Percentiles rank a stretch among this genome's conserved stretches.
Conservation (phyloP, 176 grass and related monocot species). For the Bothriochloa decipiens region DNA sequence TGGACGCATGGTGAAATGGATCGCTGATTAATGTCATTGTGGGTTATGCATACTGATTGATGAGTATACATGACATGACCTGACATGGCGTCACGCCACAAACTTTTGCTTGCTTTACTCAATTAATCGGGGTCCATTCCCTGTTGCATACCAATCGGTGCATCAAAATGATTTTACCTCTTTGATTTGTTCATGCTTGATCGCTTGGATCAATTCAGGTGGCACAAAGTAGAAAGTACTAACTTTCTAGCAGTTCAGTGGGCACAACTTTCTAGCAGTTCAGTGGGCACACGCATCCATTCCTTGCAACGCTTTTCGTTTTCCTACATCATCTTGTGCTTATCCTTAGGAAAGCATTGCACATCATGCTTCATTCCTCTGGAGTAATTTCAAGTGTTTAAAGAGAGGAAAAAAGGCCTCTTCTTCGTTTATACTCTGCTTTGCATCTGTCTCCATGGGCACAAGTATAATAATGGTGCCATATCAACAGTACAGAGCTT, state of each 20-base stretch:
- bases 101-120: not conserved
- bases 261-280: not conserved
- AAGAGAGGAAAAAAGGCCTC: not conserved
- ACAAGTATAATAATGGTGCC: slow-evolving; percentile 72
- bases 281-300: not conserved
- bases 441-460: slow-evolving; percentile 30
- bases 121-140: not conserved
- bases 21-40: not conserved
- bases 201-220: not conserved
- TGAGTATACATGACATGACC: not conserved
- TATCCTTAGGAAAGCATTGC: not conserved
- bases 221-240: not conserved
- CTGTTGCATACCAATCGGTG: not conserved
- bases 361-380: not conserved
- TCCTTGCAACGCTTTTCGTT: not conserved
- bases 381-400: not conserved
- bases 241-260: not conserved
- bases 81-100: not conserved
- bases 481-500: slow-evolving; percentile 64
- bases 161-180: not conserved
- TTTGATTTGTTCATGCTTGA: not conserved
- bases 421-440: not conserved
- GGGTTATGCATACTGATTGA: not conserved
- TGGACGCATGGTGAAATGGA: not conserved
- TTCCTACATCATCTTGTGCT: not conserved